Evolutionary conservation across 2,329 filamentous ascomycete species (phyloP).

Genomic region (Lachnellula suecica): DNA sequence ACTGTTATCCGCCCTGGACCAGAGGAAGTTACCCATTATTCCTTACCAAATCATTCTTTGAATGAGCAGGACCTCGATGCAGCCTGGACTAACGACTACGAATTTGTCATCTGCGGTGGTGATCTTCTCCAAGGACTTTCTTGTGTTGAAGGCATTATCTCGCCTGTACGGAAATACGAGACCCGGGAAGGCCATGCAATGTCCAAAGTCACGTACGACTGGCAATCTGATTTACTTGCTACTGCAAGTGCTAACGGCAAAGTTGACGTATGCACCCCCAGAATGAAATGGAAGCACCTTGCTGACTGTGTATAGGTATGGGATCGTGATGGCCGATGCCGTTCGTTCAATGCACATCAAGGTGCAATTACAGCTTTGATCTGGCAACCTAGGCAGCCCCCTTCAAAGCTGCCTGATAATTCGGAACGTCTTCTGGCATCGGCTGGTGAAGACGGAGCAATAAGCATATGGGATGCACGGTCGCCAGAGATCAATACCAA

Average conservation of each 20-base stretch:
- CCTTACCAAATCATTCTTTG: constrained; percentile 50
- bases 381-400: constrained; percentile 56
- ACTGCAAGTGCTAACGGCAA: constrained; percentile 60
- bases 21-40: constrained; percentile 39
- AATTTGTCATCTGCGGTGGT: constrained; percentile 60
- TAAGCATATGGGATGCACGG: constrained; percentile 62
- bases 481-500: constrained; percentile 54
- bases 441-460: constrained; percentile 62
- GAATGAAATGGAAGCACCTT: neutral
- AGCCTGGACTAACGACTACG: constrained; percentile 56
- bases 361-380: constrained; percentile 56
- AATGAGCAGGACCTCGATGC: constrained; percentile 54
- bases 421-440: constrained; percentile 50
- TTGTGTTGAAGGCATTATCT: constrained; percentile 47
- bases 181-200: constrained; percentile 54
- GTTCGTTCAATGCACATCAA: constrained; percentile 58
- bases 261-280: constrained; percentile 51
- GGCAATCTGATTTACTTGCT: constrained; percentile 51
- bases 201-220: constrained; percentile 56
- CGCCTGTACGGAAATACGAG: constrained; percentile 48
- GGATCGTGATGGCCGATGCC: constrained; percentile 47
- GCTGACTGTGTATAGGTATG: constrained; percentile 37
- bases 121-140: constrained; percentile 50
- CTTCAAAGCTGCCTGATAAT: constrained; percentile 42
- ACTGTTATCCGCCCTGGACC: constrained; percentile 45